Base-by-base conservation (phyloP, 2,329 filamentous ascomycete genomes). In the Alternaria gansuensis region DNA sequence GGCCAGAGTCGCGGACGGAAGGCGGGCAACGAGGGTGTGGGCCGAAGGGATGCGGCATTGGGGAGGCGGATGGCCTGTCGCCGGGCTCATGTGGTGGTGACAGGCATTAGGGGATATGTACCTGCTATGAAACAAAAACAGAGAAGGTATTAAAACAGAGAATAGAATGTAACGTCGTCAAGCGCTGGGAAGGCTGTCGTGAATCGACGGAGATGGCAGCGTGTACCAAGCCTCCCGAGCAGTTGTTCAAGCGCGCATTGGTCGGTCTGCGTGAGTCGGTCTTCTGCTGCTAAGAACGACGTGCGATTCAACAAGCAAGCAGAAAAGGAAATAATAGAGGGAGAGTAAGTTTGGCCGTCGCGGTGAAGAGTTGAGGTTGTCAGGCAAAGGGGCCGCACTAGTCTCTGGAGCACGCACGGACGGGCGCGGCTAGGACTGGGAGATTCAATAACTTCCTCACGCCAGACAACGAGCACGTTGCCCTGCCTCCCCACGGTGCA, bases 221-320 rank as follows among this genome's bases (percentile, higher is more conserved):
- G 74, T 75, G 70, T 73, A 77, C 75, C 74, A 77, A 69, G 73
- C 71, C 74, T 77, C 74, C 72, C 73, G 66, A 68, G 68, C 72
- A 72, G 73, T 64, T 66, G 62, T 61, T 77, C 68, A 77, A 74
- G 71, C 72, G 66, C 72, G 75, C 75, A 77, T 77, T 77, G 74
- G 74, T 68, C 69, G 67, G 51, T 54, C 54, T 46, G 57, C 59
- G 57, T 60, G 62, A 59, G 70, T 64, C 66, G 66, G 63, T 67
- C 62, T 60, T 51, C 57, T 53, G 65, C 59, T 60, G 65, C 66
- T 59, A 62, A 51, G 57, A 66, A 67, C 61, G 67, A 65, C 66
- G 60, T 60, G 62, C 56, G 64, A 62, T 56, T 65, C 67, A 67
- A 70, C 64, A 69, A 62, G 66, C 65, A 70, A 69, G 66, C 66